Evolutionary conservation across 192 early-diverging fungal species (phyloP), one percentile per base, ranked within the genome.

Genomic region (Umbelopsis sp.): DNA sequence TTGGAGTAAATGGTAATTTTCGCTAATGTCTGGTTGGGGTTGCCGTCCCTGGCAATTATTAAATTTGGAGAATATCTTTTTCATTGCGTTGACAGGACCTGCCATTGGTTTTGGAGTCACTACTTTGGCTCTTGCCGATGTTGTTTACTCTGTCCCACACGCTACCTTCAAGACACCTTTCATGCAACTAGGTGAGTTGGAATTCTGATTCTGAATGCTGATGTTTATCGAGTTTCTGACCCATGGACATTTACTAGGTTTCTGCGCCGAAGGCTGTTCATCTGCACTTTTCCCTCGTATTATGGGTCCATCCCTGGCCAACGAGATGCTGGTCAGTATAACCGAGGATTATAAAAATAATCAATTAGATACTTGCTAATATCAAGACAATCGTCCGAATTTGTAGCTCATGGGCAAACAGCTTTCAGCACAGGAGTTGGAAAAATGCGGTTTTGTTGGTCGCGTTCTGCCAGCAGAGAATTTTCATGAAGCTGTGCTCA

Each of bases 161-260:
- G 89, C 91, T 13, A 84, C 84, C 12, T 93, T 91, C 75, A 82
- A 78, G 20, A 91, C 90, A 12, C 92, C 92, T 18, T 93, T 93
- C 75, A 90, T 91, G 78, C 82, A 90, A 64, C 80, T 91, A 41
- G 90, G 82, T 82, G 76, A 64, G 41, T 71, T 21, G 20, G 21
- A n/a, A n/a, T 15, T 68, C 7, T 33, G 4, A 22, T 25, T 48
- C 13, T 18, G 18, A 2, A 44, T 46, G 30, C 11, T 20, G 12
- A 4, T 20, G 53, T 61, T 15, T 37, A 18, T 46, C 4, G 20
- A 41, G 1, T 4, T 41, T 9, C 37, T 41, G 5, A 41, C 6
- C 0, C 37, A 41, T 9, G 37, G 37, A 41, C 22, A 65, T 71
- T 30, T 25, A 11, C 2, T 22, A 84, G 84, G 83, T 7, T 89